Conservation (phyloP, 1,284 basidiomycete species). For the Sporisorium graminicola region DNA sequence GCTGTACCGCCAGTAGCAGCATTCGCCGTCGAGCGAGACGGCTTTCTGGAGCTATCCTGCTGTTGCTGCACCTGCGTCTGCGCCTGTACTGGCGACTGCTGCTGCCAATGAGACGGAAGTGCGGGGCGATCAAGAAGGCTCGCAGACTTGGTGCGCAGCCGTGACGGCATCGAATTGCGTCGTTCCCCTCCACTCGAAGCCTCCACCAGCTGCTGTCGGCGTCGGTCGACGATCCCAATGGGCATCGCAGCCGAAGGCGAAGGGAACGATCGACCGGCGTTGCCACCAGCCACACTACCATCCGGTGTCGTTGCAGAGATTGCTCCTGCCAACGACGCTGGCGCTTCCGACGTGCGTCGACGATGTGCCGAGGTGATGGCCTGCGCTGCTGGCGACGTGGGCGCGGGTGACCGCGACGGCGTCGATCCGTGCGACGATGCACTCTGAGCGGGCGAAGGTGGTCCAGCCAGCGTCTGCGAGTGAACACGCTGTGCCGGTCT, state of each 20-base stretch:
- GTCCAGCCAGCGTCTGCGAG: conserved; percentile 46
- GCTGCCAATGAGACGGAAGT: conserved; percentile 39
- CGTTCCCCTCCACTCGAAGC: conserved; percentile 72
- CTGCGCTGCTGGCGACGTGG: conserved; percentile 78
- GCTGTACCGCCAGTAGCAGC: conserved; percentile 7
- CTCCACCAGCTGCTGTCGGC: conserved; percentile 73
- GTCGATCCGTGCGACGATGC: conserved; percentile 92
- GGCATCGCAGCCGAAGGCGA: conserved; percentile 39
- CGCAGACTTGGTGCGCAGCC: conserved; percentile 86
- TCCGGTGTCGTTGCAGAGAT: conserved; percentile 21
- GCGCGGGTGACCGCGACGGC: conserved; percentile 80
- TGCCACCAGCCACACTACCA: conserved; percentile 6
- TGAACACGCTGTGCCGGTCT: conserved; percentile 52
- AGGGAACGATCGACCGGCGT: conserved; percentile 21
- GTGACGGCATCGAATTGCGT: conserved; percentile 87
- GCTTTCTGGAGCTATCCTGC: conserved; percentile 21
- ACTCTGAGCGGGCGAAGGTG: conserved; percentile 85
- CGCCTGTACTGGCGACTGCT: neutral
- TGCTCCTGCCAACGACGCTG: conserved; percentile 11
- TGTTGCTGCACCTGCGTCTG: conserved; percentile 18
- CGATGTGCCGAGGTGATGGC: conserved; percentile 32
- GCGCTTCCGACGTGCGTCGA: conserved; percentile 48
- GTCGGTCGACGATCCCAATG: conserved; percentile 49
- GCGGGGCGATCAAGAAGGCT: conserved; percentile 40
- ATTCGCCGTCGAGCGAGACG: conserved; percentile 6